phyloP scores from a whole-genome alignment of 495 filamentous ascomycete genomes.

The Diplogelasinospora grovesii region DNA sequence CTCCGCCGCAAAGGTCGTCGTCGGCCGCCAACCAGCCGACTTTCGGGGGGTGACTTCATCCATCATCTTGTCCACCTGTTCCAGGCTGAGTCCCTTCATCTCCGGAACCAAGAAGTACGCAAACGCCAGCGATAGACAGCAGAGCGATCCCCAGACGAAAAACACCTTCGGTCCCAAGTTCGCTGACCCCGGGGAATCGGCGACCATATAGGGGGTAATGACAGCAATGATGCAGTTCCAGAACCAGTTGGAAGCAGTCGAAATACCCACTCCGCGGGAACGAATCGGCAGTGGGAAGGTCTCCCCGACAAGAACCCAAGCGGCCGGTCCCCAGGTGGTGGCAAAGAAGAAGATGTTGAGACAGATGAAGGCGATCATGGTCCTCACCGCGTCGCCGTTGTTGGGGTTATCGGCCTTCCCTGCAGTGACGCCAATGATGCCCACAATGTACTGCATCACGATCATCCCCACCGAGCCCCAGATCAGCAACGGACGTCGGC shows the following conservation, averaged over 20 bases:
- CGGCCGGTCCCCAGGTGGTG: slow-evolving; percentile 67
- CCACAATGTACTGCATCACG: slow-evolving; percentile 75
- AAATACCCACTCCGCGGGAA: slow-evolving; percentile 69
- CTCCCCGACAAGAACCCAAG: slow-evolving; percentile 80
- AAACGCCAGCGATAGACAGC: slow-evolving; percentile 55
- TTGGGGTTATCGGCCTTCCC: slow-evolving; percentile 30
- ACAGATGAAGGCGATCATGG: slow-evolving; percentile 68
- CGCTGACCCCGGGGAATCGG: slow-evolving; percentile 55
- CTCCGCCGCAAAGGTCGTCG: slow-evolving; percentile 57
- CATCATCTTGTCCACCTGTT: slow-evolving; percentile 85
- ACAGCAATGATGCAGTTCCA: slow-evolving; percentile 71
- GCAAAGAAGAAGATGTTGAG: slow-evolving; percentile 83
- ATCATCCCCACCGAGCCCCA: slow-evolving; percentile 73
- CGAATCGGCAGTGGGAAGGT: slow-evolving; percentile 80
- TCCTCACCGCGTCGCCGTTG: slow-evolving; percentile 55
- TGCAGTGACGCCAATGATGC: slow-evolving; percentile 58
- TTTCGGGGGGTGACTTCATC: slow-evolving; percentile 65
- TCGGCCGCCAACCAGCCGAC: slow-evolving; percentile 61
- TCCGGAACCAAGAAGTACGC: slow-evolving; percentile 75
- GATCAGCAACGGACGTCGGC: slow-evolving; percentile 71
- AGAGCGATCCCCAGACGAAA: slow-evolving; percentile 69
- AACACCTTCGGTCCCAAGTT: slow-evolving; percentile 67
- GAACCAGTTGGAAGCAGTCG: slow-evolving; percentile 80
- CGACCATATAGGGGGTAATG: slow-evolving; percentile 73
- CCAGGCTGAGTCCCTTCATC: slow-evolving; percentile 80